These are phyloP conservation scores for Hypholoma sublateritium DNA, from an alignment of 768 basidiomycete genomes.

Conservation along the genomic window DNA sequence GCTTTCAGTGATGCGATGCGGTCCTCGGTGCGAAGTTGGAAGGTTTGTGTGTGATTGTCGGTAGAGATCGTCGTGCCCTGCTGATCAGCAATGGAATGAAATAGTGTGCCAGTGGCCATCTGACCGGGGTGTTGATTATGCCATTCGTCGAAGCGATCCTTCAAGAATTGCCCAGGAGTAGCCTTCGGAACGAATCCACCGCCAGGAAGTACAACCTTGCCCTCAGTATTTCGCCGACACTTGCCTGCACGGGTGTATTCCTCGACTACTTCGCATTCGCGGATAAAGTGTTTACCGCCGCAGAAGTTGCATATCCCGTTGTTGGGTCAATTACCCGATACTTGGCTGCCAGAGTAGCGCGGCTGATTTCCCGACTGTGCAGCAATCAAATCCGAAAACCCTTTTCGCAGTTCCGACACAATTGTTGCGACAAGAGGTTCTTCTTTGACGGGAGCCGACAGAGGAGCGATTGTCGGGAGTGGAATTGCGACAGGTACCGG, in stretches of 20 bases:
- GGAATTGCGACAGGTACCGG: no score
- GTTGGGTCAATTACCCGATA: no score
- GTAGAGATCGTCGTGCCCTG: neutral
- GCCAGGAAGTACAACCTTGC: constrained; percentile 21
- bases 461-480: no score
- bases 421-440: no score
- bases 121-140: constrained; percentile 13
- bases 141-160: constrained; percentile 13
- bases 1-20: constrained; percentile 10
- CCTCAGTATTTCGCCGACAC: constrained; percentile 19
- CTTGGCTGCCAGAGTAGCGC: no score
- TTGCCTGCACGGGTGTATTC: constrained; percentile 19
- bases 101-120: constrained; percentile 5
- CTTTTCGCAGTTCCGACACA: no score
- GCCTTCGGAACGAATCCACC: no score
- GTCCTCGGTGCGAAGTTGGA: constrained; percentile 2
- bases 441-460: no score
- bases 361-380: no score
- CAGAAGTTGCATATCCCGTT: constrained; percentile 21
- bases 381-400: no score
- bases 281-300: constrained; percentile 19
- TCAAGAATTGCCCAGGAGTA: no score
- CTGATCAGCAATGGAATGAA: neutral
- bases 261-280: constrained; percentile 18
- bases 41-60: neutral